Evolutionary conservation across 768 basidiomycete species (phyloP).

Genomic region (Phaffia australis): DNA sequence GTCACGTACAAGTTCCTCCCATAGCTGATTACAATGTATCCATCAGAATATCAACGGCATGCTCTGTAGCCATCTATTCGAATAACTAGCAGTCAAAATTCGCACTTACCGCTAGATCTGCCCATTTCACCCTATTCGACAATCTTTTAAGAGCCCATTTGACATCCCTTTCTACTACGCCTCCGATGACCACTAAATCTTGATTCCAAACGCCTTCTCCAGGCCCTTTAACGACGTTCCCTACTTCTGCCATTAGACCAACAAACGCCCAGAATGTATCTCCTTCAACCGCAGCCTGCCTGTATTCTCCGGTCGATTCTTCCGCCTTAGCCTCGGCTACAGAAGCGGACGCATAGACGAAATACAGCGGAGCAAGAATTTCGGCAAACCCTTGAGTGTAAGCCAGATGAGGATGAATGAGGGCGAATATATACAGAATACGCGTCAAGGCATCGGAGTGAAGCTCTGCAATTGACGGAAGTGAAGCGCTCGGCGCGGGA

Average conservation of each 20-base stretch:
- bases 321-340: neutral
- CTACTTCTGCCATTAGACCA: constrained; percentile 31
- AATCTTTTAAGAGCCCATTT: constrained; percentile 25
- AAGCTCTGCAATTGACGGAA: constrained; percentile 2
- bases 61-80: neutral
- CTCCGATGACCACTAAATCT: neutral
- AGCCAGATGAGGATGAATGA: constrained; percentile 28
- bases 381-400: constrained; percentile 30
- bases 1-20: constrained; percentile 25
- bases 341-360: constrained; percentile 16
- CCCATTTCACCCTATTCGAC: constrained; percentile 31
- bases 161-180: constrained; percentile 10
- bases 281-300: constrained; percentile 24
- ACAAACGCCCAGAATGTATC: constrained; percentile 33
- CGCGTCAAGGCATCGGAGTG: constrained; percentile 28
- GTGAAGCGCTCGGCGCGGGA: neutral
- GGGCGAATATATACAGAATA: constrained; percentile 29
- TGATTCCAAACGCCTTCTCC: constrained; percentile 14
- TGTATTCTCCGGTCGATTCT: neutral
- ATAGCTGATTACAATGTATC: constrained; percentile 17
- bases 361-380: constrained; percentile 30
- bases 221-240: constrained; percentile 20
- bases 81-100: neutral
- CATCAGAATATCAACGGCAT: too few relatives aligned
- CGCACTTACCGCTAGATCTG: constrained; percentile 27